phyloP scores from a whole-genome alignment of 345 rosid genomes.

The Aethionema arabicum region DNA sequence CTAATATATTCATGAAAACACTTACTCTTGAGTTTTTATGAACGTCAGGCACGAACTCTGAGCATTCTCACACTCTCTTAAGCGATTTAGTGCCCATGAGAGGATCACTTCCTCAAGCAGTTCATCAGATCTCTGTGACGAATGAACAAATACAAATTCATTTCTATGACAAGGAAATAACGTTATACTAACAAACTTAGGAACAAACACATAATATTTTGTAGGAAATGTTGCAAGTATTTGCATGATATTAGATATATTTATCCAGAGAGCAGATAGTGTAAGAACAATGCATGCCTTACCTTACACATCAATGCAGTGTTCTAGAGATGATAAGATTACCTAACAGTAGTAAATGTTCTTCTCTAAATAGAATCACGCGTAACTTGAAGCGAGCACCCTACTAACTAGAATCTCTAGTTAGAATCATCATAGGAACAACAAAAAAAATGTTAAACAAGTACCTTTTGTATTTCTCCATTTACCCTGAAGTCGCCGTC shows the following conservation, averaged over 20 bases:
- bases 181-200: neutral
- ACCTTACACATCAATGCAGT: conserved; percentile 9
- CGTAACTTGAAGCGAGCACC: neutral
- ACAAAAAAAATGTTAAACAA: conserved; percentile 5
- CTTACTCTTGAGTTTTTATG: conserved; percentile 84
- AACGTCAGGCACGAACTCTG: conserved; percentile 59
- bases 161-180: neutral
- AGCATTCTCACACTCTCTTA: conserved; percentile 43
- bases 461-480: conserved; percentile 94
- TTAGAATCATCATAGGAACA: conserved; percentile 12
- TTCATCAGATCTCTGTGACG: conserved; percentile 88
- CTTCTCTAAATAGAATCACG: conserved; percentile 1
- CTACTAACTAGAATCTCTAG: conserved; percentile 22
- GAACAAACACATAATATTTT: conserved; percentile 7
- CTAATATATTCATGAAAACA: conserved; percentile 13
- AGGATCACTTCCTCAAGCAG: conserved; percentile 88
- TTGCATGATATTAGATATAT: conserved; percentile 17
- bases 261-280: conserved; percentile 6
- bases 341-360: neutral
- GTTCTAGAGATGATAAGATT: neutral
- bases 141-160: conserved; percentile 29
- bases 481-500: conserved; percentile 86
- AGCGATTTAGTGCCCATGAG: conserved; percentile 70
- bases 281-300: neutral
- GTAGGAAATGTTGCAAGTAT: conserved; percentile 10